A percentile compares a stretch with the other conserved stretches of the same genome.
phyloP scores from a whole-genome alignment of 2,329 filamentous ascomycete genomes.

The Grosmannia clavigera region DNA sequence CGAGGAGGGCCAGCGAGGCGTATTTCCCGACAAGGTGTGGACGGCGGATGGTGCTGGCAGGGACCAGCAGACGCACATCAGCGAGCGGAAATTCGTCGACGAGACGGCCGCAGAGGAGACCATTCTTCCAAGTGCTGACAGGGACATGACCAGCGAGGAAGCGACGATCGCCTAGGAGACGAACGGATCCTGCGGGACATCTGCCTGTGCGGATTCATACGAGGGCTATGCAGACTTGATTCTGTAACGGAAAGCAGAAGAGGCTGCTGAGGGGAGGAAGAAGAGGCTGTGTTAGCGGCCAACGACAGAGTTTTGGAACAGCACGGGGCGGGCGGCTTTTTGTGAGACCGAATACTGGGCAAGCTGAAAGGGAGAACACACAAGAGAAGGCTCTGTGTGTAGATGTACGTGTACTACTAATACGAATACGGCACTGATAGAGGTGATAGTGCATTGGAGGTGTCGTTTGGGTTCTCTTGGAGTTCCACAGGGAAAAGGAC shows the following conservation, averaged over 20 bases:
- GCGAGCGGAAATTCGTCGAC: conserved; percentile 78
- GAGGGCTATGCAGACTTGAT: background rate
- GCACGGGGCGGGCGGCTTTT: background rate
- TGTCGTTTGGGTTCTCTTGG: conserved; percentile 1
- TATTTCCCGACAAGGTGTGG: conserved; percentile 86
- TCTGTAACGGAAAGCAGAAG: background rate
- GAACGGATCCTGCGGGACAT: background rate
- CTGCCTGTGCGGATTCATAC: background rate
- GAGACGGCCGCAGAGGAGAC: conserved; percentile 57
- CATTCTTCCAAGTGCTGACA: conserved; percentile 46
- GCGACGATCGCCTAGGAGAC: conserved; percentile 6
- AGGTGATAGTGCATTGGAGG: background rate
- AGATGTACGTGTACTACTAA: background rate
- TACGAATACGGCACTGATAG: background rate
- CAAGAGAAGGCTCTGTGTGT: background rate
- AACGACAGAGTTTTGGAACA: background rate
- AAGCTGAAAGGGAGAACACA: background rate
- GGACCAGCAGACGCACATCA: conserved; percentile 51
- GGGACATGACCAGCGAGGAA: conserved; percentile 28
- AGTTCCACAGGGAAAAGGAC: background rate
- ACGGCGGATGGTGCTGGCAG: conserved; percentile 38
- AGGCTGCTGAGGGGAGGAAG: background rate
- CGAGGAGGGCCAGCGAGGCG: conserved; percentile 76
- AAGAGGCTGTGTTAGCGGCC: background rate
- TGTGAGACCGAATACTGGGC: background rate